phyloP scores from a whole-genome alignment of 2,329 filamentous ascomycete species.

The Ophiosphaerella korrae region DNA sequence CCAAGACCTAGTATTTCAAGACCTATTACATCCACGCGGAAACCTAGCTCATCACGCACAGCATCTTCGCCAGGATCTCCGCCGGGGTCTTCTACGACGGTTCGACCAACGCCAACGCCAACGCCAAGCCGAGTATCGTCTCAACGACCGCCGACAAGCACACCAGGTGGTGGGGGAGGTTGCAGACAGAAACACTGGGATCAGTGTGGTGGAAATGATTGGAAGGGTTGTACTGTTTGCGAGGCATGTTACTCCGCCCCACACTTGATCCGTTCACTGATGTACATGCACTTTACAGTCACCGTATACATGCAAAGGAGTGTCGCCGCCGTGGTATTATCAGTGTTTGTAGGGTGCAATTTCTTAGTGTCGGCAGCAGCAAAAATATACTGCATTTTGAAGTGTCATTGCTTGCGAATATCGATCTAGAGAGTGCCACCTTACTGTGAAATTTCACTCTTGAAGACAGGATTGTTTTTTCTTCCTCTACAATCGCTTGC shows the following conservation, averaged over 20 bases:
- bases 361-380: not conserved
- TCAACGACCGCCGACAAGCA: slow-evolving; percentile 23
- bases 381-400: not conserved
- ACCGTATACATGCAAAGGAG: slow-evolving; percentile 33
- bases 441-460: too few species aligned
- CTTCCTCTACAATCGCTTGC: too few species aligned
- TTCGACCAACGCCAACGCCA: slow-evolving; percentile 4
- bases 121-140: slow-evolving; percentile 8
- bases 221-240: slow-evolving; percentile 37
- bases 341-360: slow-evolving; percentile 27
- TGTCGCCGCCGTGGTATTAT: slow-evolving; percentile 36
- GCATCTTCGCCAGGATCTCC: not conserved
- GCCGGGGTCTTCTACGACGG: slow-evolving; percentile 7
- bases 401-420: too few species aligned
- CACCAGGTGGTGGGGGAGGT: slow-evolving; percentile 23
- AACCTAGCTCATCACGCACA: slow-evolving; percentile 4
- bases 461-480: too few species aligned
- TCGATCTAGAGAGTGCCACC: too few species aligned
- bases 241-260: slow-evolving; percentile 21
- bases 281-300: slow-evolving; percentile 16
- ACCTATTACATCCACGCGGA: not conserved
- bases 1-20: slow-evolving; percentile 9
- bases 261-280: not conserved
- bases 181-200: slow-evolving; percentile 38
- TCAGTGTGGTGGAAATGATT: slow-evolving; percentile 36